Percentiles rank a stretch among this genome's conserved stretches.
phyloP scores from a whole-genome alignment of 1,139 yeast species.

The Yamadazyma sp. region DNA sequence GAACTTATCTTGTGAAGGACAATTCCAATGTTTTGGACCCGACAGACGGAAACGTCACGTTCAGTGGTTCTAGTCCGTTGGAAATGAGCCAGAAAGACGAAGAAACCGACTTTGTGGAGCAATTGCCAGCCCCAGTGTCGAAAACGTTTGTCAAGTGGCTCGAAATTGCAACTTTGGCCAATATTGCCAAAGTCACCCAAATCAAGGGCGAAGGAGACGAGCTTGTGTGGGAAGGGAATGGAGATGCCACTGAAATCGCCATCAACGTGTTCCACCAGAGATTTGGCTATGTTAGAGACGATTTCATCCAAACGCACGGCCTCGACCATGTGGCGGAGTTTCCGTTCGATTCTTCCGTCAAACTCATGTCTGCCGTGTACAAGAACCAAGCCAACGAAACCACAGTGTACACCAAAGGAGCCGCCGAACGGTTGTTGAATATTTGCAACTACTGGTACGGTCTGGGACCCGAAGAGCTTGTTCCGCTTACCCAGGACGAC shows the following conservation, averaged over 20 bases:
- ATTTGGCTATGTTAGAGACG: conserved; percentile 47
- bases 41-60: conserved; percentile 55
- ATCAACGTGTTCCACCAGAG: conserved; percentile 71
- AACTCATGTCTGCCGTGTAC: conserved; percentile 71
- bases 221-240: conserved; percentile 69
- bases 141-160: conserved; percentile 48
- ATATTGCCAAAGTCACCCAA: conserved; percentile 61
- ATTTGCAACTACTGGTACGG: conserved; percentile 62
- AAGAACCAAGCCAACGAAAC: conserved; percentile 25
- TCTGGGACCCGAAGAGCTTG: conserved; percentile 28
- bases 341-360: conserved; percentile 78
- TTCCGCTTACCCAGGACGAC: conserved; percentile 41
- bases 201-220: conserved; percentile 26
- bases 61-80: conserved; percentile 41
- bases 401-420: conserved; percentile 67
- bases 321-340: conserved; percentile 58
- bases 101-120: conserved; percentile 32
- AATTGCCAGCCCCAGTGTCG: conserved; percentile 24
- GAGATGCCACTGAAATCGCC: conserved; percentile 86
- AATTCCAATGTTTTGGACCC: conserved; percentile 77
- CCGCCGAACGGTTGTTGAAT: conserved; percentile 68
- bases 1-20: conserved; percentile 60
- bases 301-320: conserved; percentile 31
- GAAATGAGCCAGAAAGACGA: conserved; percentile 36
- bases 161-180: conserved; percentile 65